phyloP scores from a whole-genome alignment of 257 asterid genomes.

The Dorcoceras hygrometricum region DNA sequence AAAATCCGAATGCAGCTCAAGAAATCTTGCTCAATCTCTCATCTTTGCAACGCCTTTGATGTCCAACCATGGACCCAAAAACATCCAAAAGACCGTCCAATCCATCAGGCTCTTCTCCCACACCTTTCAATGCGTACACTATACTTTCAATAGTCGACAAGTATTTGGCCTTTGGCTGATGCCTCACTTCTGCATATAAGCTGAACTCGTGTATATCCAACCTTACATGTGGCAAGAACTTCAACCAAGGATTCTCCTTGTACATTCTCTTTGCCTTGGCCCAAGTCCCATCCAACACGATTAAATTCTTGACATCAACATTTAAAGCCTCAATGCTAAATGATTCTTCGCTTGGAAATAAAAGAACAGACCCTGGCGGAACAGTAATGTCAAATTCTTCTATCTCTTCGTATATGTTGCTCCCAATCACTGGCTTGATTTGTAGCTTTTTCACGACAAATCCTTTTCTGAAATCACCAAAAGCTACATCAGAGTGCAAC shows the following conservation, averaged over 20 bases:
- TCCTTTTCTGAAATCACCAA: slow-evolving; percentile 38
- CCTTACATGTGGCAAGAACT: slow-evolving; percentile 67
- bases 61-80: slow-evolving; percentile 82
- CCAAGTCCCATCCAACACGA: slow-evolving; percentile 90
- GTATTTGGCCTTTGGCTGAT: slow-evolving; percentile 75
- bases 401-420: slow-evolving; percentile 31
- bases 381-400: slow-evolving; percentile 57
- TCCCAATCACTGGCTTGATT: slow-evolving; percentile 32
- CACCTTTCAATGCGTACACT: slow-evolving; percentile 74
- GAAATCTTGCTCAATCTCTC: slow-evolving; percentile 51
- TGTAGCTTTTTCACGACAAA: slow-evolving; percentile 51
- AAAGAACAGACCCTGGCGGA: slow-evolving; percentile 65
- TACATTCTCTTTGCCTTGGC: slow-evolving; percentile 92
- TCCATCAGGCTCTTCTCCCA: slow-evolving; percentile 53
- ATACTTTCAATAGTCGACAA: slow-evolving; percentile 94
- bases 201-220: slow-evolving; percentile 56
- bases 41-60: slow-evolving; percentile 69
- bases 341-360: slow-evolving; percentile 72
- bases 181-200: slow-evolving; percentile 85
- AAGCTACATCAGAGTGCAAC: slow-evolving; percentile 30
- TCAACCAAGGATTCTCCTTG: slow-evolving; percentile 88
- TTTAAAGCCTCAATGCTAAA: slow-evolving; percentile 38
- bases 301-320: slow-evolving; percentile 65
- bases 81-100: slow-evolving; percentile 69
- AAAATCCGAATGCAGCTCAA: slow-evolving; percentile 5